Evolutionary conservation across 495 filamentous ascomycete species (phyloP), one percentile per base, ranked within the genome.

Genomic region (Penicillium coffeae): DNA sequence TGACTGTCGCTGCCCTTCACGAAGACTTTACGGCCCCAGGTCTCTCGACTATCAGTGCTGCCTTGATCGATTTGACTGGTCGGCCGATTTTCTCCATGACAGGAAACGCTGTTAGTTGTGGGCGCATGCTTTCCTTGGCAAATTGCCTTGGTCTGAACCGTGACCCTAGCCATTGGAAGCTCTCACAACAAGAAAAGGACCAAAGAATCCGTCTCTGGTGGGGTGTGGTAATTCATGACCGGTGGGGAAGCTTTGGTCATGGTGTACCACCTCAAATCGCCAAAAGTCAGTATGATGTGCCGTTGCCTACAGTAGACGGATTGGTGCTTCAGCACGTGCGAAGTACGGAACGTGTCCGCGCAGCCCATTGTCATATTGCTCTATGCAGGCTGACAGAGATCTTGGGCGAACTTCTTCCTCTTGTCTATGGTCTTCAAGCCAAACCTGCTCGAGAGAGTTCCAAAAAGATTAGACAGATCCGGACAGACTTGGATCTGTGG

Each of bases 281-380:
- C 7, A 75, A 69, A 40, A 68, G 63, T 15, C 73, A 79, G 53
- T 79, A 81, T 47, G 76, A 81, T 50, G 78, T 81, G 15, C 76
- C 76, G 22, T 50, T 75, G 38, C 78, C 78, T 2, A 73, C 63
- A 0, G 46, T 75, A 25, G 70, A 75, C 25, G 57, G 65, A 3
- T 43, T 75, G 2, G 61, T 72, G 9, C 62, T 70, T 3, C 51
- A 50, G 25, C 41, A 60, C 13, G 44, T 59, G 41, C 70, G 69
- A 37, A 68, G 62, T 41, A 60, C 66, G n/a, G 68, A 69, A 52
- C 69, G 70, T 40, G 67, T 73, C 48, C 52, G 70, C 18, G 66
- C 72, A 21, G 72, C 74, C 18, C 65, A 72, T 42, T 76, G 73
- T 43, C 77, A 79, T 42, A 74, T 80, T 34, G 67, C 71, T 15